phyloP scores from a whole-genome alignment of 2,329 filamentous ascomycete genomes.

The Arthrobotrys pseudoclavata region DNA sequence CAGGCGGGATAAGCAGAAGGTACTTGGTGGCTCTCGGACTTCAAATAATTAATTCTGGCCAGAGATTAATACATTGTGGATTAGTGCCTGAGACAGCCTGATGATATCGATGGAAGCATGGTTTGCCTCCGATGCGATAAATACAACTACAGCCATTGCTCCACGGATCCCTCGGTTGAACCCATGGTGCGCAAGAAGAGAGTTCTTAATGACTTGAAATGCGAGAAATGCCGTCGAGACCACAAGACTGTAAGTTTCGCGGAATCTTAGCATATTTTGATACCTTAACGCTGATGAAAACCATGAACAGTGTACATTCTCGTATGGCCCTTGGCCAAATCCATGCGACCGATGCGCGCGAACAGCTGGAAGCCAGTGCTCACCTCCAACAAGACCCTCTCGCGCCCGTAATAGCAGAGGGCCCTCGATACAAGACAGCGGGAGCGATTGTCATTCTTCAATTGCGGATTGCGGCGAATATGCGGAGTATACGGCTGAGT shows the following conservation, averaged over 20 bases:
- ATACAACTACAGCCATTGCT: slow-evolving; percentile 53
- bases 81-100: slow-evolving; percentile 39
- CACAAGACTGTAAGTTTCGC: slow-evolving; percentile 49
- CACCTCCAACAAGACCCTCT: slow-evolving; percentile 49
- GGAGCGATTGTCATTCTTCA: slow-evolving; percentile 51
- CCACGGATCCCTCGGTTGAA: slow-evolving; percentile 49
- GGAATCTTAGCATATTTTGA: neutral
- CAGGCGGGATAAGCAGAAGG: slow-evolving; percentile 56
- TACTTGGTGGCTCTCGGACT: slow-evolving; percentile 4
- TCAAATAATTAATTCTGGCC: neutral
- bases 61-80: neutral
- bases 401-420: slow-evolving; percentile 53
- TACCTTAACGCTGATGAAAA: neutral
- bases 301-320: slow-evolving; percentile 44
- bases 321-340: slow-evolving; percentile 54
- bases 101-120: slow-evolving; percentile 41
- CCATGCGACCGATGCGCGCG: slow-evolving; percentile 58
- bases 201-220: slow-evolving; percentile 53
- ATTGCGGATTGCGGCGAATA: slow-evolving; percentile 52
- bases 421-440: slow-evolving; percentile 53
- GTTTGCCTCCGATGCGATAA: slow-evolving; percentile 43
- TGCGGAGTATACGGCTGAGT: slow-evolving; percentile 35
- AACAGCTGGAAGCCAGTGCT: slow-evolving; percentile 56
- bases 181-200: slow-evolving; percentile 56
- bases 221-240: slow-evolving; percentile 55